Evolutionary conservation across 768 basidiomycete genomes (phyloP), one percentile per base, ranked within the genome.

Genomic region (Russula sp.): DNA sequence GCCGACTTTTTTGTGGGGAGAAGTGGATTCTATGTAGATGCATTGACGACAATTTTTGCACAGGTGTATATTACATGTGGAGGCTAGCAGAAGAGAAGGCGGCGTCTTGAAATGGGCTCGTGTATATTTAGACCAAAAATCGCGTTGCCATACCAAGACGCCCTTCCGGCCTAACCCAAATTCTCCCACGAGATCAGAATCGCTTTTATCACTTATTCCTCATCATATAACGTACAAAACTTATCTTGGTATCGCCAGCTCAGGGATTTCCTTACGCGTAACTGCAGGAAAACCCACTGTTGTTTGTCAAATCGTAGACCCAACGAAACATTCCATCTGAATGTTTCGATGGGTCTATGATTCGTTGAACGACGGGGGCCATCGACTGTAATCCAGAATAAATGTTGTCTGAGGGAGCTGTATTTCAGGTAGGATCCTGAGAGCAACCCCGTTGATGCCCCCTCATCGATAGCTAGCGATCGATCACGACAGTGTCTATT

Each of bases 51-150:
- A 51, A 51, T 54, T 53, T 34, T 34, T 36, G 2, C 36, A 34
- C 67, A 89, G 88, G 83, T 57, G 88, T 90, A 26, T 92, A 88
- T 74, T 92, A 90, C 75, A 93, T 92, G 90, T 94, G 92, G 92
- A 83, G 88, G 2, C 77, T 92, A 61, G 83, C 85, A 10, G 83
- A 85, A 63, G 72, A 75, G 49, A 65, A 67, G 40, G 30, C 46
- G 5, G 30, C 13, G 28, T 57, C 59, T 42, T 61, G 55, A 64
- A 61, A 49, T 7, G 14, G 18, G 28, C 28, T 30, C 11, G n/a
- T 26, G 22, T 26, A 30, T 61, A 8, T 49, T 20, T 16, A 48
- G n/a, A 34, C 0, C 14, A 14, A 18, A 56, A 26, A 5, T 20
- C 13, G 26, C n/a, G 5, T 40, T 55, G 5, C 34, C 5, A 22